A percentile compares a stretch with the other conserved stretches of the same genome.
Evolutionary conservation across 768 basidiomycete species (phyloP).

Genomic region (Dentipellis sp.): DNA sequence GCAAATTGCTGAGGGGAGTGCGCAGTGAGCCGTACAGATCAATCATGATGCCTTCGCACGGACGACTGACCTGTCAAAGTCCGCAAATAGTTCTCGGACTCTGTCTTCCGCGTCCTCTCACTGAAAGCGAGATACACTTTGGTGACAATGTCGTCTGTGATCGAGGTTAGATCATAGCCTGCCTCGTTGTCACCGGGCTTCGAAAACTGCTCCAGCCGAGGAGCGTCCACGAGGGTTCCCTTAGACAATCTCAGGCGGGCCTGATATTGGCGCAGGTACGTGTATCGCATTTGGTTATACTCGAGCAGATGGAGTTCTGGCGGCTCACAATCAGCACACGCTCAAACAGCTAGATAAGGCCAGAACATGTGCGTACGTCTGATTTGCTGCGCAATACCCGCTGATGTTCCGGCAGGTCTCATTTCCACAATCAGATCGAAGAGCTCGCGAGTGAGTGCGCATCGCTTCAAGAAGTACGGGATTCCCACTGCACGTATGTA

Average conservation of each 20-base stretch:
- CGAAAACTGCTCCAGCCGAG: slow-evolving; percentile 1
- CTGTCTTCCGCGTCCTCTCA: slow-evolving; percentile 7
- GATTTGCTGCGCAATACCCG: too few relatives aligned
- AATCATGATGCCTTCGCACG: too few relatives aligned
- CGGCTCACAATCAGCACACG: background rate
- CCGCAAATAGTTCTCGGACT: slow-evolving; percentile 12
- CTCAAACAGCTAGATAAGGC: background rate
- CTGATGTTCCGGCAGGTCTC: too few relatives aligned
- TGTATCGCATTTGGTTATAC: slow-evolving; percentile 13
- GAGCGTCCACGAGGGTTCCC: background rate
- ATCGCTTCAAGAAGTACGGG: slow-evolving; percentile 16
- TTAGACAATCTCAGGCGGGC: slow-evolving; percentile 10
- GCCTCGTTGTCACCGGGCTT: too few relatives aligned
- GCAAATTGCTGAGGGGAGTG: slow-evolving; percentile 6
- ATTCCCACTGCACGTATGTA: too few relatives aligned
- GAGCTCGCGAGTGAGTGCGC: slow-evolving; percentile 16
- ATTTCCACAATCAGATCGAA: slow-evolving; percentile 20
- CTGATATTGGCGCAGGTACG: too few relatives aligned
- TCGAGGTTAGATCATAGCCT: too few relatives aligned
- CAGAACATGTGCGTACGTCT: too few relatives aligned
- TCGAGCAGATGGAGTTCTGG: slow-evolving; percentile 19
- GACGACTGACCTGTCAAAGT: slow-evolving; percentile 14
- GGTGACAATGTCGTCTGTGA: slow-evolving; percentile 16
- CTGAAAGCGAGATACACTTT: slow-evolving; percentile 15
- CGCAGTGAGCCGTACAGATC: too few relatives aligned